Base-by-base conservation (phyloP, 2,329 filamentous ascomycete genomes). In the Bipolaris zeicola region DNA sequence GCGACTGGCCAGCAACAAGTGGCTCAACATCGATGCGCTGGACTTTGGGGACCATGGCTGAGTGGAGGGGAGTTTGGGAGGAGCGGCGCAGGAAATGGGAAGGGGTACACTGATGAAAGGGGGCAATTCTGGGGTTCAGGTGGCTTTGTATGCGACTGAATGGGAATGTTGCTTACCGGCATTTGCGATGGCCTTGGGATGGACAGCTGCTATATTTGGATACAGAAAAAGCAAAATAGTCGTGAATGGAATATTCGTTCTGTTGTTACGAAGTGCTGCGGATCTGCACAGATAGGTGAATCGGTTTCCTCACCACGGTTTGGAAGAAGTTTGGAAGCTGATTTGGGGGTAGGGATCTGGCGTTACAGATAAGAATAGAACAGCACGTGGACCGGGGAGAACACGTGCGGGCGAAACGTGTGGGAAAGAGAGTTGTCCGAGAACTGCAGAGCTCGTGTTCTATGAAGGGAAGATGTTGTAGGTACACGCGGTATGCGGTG, bases 101-200 rank as follows among this genome's bases (percentile, higher is more conserved):
- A n/a, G 39, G 20, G 6, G 39, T 16, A 20, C n/a, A 39, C 22
- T 51, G 8, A n/a, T 16, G 18, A 7, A 11, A n/a, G 34, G 34
- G 26, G 33, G 48, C 52, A 47, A 46, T 24, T n/a, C n/a, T 41
- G 50, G 42, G 28, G 36, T 26, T 37, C 34, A n/a, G 45, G 41
- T 8, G 31, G 42, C 50, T 51, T 58, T 60, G 61, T 60, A 61
- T 38, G 38, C 24, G 20, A 36, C 43, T 28, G 41, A 55, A 24
- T 41, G 31, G 41, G 41, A 49, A 52, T 18, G 14, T 47, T 28
- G 53, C 70, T 69, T 71, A 73, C 70, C 60, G 70, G 69, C 70
- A 73, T 73, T 14, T 59, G 59, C 57, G 24, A 51, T 37, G 36
- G 41, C 51, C 53, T 51, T 22, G 39, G 42, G 28, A 45, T 46